Evolutionary conservation across 768 basidiomycete genomes (phyloP).

Genomic region (Auricularia cornea): DNA sequence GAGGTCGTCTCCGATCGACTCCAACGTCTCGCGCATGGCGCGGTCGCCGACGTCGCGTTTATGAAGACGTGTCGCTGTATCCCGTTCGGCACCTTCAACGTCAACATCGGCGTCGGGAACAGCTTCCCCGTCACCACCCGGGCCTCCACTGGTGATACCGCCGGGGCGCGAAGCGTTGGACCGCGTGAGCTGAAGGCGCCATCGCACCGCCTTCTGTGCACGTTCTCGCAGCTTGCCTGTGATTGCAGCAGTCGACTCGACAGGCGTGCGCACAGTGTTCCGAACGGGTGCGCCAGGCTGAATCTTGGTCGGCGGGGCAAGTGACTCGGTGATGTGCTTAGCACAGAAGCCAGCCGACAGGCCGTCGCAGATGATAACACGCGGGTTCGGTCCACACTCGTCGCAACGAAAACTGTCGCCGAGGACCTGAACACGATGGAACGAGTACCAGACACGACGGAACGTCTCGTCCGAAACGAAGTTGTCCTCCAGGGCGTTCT

Average conservation of each 20-base stretch:
- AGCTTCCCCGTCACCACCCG: not conserved
- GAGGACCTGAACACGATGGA: constrained; percentile 8
- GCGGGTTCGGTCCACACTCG: constrained; percentile 9
- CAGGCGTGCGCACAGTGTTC: not conserved
- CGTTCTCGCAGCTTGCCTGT: not conserved
- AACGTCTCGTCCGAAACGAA: constrained; percentile 14
- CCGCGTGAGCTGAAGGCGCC: not conserved
- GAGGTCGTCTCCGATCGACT: not conserved
- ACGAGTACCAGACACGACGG: constrained; percentile 11
- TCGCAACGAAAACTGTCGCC: constrained; percentile 7
- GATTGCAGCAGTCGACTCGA: not conserved
- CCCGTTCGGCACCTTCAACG: not conserved
- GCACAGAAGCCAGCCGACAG: not conserved
- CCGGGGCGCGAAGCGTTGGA: not conserved
- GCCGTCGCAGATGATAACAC: constrained; percentile 12
- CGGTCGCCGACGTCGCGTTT: not conserved
- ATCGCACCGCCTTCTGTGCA: not conserved
- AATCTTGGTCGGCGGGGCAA: not conserved
- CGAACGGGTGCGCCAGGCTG: not conserved
- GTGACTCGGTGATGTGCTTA: not conserved
- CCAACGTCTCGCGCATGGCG: not conserved
- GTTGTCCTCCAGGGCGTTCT: not conserved
- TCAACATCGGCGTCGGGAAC: not conserved
- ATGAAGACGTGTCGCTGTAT: not conserved
- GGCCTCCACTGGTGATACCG: not conserved